phyloP scores from a whole-genome alignment of 208 protist genomes.

The Crithidia thermophila region DNA sequence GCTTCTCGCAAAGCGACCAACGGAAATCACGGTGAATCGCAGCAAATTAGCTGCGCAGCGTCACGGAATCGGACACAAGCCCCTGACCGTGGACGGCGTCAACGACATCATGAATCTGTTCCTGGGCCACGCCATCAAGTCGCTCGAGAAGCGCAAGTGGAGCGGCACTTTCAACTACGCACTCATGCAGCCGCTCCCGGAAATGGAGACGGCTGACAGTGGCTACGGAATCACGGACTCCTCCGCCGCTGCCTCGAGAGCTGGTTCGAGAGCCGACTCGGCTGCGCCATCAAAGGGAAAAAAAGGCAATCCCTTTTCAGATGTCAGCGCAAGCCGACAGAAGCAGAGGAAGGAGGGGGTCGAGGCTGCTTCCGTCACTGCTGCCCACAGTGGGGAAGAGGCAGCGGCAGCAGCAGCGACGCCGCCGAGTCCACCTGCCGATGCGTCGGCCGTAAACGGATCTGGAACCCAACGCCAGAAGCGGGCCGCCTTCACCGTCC shows the following conservation, averaged over 20 bases:
- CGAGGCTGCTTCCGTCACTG: no score
- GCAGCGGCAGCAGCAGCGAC: no score
- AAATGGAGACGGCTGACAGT: not conserved
- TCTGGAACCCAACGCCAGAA: no score
- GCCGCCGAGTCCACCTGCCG: no score
- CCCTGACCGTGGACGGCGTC: slow-evolving; percentile 23
- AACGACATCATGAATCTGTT: slow-evolving; percentile 29
- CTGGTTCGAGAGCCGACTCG: no score
- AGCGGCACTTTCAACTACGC: slow-evolving; percentile 26
- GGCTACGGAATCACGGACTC: not conserved
- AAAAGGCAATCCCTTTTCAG: no score
- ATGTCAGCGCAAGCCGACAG: no score
- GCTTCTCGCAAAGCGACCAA: slow-evolving; percentile 20
- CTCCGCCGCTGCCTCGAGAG: not conserved
- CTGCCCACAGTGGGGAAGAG: no score
- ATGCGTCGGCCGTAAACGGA: no score
- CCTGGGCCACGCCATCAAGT: slow-evolving; percentile 23
- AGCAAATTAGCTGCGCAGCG: slow-evolving; percentile 11
- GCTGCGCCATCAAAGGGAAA: no score
- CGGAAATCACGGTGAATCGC: slow-evolving; percentile 16
- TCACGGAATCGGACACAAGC: slow-evolving; percentile 21
- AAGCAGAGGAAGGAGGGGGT: no score
- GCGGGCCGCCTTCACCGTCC: not conserved
- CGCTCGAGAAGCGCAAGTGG: slow-evolving; percentile 28
- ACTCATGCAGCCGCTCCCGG: not conserved